phyloP scores from a whole-genome alignment of 179 eudicot species.

The Corrigiola litoralis region DNA sequence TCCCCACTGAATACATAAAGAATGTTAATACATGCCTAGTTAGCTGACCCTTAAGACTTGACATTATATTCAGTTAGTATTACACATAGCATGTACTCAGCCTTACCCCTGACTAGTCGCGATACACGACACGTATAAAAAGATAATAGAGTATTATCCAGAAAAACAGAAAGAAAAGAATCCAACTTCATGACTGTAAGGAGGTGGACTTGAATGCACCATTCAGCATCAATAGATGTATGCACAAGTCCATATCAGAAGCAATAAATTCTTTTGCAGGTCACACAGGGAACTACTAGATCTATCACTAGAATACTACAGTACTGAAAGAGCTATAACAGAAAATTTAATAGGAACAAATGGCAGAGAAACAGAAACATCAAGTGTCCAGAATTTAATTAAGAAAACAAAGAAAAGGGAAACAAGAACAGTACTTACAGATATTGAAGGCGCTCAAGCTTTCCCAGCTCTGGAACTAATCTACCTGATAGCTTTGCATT shows the following conservation, averaged over 20 bases:
- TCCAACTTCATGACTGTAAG: neutral
- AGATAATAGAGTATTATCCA: too few relatives aligned
- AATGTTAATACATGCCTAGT: too few relatives aligned
- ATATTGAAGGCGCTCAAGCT: conserved; percentile 67
- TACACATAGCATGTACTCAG: too few relatives aligned
- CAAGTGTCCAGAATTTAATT: neutral
- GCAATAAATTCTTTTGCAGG: conserved; percentile 2
- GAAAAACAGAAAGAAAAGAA: neutral
- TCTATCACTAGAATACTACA: conserved; percentile 5
- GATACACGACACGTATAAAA: too few relatives aligned
- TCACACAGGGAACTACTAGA: conserved; percentile 9
- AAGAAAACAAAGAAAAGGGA: neutral
- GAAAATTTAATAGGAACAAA: neutral
- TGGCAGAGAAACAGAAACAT: neutral
- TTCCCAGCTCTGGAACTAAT: conserved; percentile 80
- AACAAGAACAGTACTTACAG: conserved; percentile 41
- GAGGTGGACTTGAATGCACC: conserved; percentile 12
- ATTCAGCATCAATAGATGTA: neutral
- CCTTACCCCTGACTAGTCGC: too few relatives aligned
- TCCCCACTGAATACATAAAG: too few relatives aligned
- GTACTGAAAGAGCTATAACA: neutral
- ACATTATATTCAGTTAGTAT: too few relatives aligned
- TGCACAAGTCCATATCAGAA: neutral
- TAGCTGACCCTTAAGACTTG: too few relatives aligned
- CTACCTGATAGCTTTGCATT: conserved; percentile 76